Evolutionary conservation across 202 grass and related monocot genomes (phyloP).

Genomic region (Bolboschoenoplectus hybrid): DNA sequence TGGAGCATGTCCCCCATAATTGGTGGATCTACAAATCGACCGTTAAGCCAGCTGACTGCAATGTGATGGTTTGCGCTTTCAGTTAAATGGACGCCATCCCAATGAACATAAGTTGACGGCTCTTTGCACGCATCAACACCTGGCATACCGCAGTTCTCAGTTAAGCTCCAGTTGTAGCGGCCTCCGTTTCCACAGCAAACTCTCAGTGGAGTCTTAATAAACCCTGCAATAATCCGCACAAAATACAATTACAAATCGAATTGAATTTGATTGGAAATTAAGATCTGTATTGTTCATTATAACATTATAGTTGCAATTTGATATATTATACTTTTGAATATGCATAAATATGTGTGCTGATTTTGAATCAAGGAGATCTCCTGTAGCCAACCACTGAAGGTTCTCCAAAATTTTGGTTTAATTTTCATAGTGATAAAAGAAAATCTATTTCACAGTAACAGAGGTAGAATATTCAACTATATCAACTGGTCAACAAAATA

Average conservation of each 20-base stretch:
- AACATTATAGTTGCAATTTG: neutral
- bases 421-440: too few relatives aligned
- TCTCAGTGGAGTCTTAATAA: slow-evolving; percentile 20
- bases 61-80: slow-evolving; percentile 35
- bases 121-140: slow-evolving; percentile 18
- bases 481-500: neutral
- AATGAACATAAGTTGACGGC: slow-evolving; percentile 25
- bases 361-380: neutral
- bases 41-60: neutral
- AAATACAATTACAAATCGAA: slow-evolving; percentile 1
- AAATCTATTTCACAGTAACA: neutral
- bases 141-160: slow-evolving; percentile 26
- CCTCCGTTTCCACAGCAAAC: slow-evolving; percentile 35
- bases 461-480: neutral
- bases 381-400: neutral
- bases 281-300: neutral
- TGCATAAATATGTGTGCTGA: neutral
- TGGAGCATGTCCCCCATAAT: neutral
- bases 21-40: slow-evolving; percentile 25
- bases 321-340: neutral
- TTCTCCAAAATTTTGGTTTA: neutral
- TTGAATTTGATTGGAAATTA: neutral
- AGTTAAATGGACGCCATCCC: slow-evolving; percentile 35
- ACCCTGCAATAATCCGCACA: slow-evolving; percentile 24
- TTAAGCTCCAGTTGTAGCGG: slow-evolving; percentile 35